phyloP scores from a whole-genome alignment of 768 basidiomycete genomes.

The Pholiota molesta region DNA sequence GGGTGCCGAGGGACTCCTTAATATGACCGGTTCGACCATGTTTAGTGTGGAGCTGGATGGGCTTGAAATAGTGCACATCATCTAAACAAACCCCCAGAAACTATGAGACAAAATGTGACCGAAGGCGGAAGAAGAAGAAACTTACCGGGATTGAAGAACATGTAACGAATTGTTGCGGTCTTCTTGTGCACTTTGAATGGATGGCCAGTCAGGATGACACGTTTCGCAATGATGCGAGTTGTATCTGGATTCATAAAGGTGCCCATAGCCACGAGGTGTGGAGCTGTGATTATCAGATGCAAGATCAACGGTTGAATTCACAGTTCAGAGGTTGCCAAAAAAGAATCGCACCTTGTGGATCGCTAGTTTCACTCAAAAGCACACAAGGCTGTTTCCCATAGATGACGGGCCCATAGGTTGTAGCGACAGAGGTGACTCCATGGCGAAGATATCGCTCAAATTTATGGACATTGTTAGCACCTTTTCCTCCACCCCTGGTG shows the following conservation, averaged over 20 bases:
- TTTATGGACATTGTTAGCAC: constrained; percentile 96
- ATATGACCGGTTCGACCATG: constrained; percentile 89
- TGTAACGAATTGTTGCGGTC: constrained; percentile 95
- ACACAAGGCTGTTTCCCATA: constrained; percentile 87
- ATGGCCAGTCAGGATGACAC: constrained; percentile 94
- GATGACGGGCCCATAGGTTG: constrained; percentile 84
- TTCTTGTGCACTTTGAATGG: constrained; percentile 98
- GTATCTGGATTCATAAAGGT: constrained; percentile 88
- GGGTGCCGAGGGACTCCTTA: constrained; percentile 90
- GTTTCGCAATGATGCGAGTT: constrained; percentile 88
- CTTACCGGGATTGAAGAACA: constrained; percentile 93
- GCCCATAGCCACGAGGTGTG: constrained; percentile 88
- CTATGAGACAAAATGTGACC: constrained; percentile 12
- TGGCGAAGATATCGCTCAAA: constrained; percentile 90
- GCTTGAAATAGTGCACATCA: constrained; percentile 91
- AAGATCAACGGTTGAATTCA: constrained; percentile 5
- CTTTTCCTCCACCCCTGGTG: constrained; percentile 85
- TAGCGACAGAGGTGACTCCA: constrained; percentile 80
- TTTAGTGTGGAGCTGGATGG: constrained; percentile 92
- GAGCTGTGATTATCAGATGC: constrained; percentile 45
- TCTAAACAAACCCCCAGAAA: constrained; percentile 41
- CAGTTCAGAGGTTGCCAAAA: neutral
- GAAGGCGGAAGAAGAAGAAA: constrained; percentile 10
- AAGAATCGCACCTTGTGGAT: constrained; percentile 58
- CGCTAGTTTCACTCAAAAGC: constrained; percentile 69